Evolutionary conservation across 371 early-diverging fungal species (phyloP).

Genomic region (Gilbertella persicaria): DNA sequence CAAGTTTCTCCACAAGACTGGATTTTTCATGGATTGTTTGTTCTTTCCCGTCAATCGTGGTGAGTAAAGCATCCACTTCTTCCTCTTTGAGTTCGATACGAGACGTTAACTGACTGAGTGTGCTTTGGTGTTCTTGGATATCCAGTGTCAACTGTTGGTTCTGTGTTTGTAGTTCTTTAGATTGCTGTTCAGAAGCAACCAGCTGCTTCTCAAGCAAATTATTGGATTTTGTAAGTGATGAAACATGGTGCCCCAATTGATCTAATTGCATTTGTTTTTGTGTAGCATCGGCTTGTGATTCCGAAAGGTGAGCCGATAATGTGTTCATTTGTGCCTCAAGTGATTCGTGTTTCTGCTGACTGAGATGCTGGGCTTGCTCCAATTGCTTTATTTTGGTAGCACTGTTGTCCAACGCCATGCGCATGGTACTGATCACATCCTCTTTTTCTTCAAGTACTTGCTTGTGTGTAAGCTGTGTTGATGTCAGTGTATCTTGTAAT

Average conservation of each 20-base stretch:
- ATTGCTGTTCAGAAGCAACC: conserved; percentile 3
- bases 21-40: not conserved
- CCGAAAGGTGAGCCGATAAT: conserved; percentile 5
- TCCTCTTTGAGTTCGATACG: conserved; percentile 8
- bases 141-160: conserved; percentile 2
- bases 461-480: conserved; percentile 4
- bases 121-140: not conserved
- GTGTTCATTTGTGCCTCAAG: conserved; percentile 8
- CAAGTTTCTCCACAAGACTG: conserved; percentile 2
- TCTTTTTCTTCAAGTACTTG: conserved; percentile 22
- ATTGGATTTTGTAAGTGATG: conserved; percentile 1
- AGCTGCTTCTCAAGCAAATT: conserved; percentile 4
- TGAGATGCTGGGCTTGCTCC: not conserved
- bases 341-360: not conserved
- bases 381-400: conserved; percentile 7
- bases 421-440: conserved; percentile 11
- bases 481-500: conserved; percentile 20
- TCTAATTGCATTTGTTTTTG: conserved; percentile 9
- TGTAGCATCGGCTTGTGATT: conserved; percentile 4
- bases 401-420: conserved; percentile 8
- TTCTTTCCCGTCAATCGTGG: conserved; percentile 9
- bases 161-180: not conserved
- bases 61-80: conserved; percentile 6
- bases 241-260: conserved; percentile 5
- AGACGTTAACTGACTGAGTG: not conserved